phyloP scores from a whole-genome alignment of 257 asterid genomes.

The Galeopsis tetrahit region DNA sequence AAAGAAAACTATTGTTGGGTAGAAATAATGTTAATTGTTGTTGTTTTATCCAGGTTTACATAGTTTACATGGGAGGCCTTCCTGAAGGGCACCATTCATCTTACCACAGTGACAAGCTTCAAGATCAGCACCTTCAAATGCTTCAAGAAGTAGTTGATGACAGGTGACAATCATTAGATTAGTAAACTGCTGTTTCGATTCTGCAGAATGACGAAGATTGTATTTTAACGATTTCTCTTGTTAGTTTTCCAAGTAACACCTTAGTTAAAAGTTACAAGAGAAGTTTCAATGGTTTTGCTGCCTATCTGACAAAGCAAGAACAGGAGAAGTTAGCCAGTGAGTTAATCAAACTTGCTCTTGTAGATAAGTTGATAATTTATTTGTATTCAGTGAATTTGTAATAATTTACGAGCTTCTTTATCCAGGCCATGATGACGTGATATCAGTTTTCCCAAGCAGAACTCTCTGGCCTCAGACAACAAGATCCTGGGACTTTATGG shows the following conservation, averaged over 20 bases:
- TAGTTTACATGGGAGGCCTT: conserved; percentile 39
- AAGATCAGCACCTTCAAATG: conserved; percentile 36
- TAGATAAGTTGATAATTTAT: neutral
- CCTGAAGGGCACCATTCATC: conserved; percentile 22
- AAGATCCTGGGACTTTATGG: conserved; percentile 53
- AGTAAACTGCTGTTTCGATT: neutral
- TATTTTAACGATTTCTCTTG: neutral
- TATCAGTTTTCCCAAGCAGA: conserved; percentile 45
- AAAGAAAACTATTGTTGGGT: neutral
- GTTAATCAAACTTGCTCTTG: neutral
- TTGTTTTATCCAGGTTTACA: conserved; percentile 30
- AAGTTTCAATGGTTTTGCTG: conserved; percentile 57
- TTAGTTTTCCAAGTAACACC: conserved; percentile 31
- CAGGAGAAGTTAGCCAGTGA: conserved; percentile 42
- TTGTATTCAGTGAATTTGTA: neutral
- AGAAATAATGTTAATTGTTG: neutral
- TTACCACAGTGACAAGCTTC: conserved; percentile 27
- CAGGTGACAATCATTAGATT: conserved; percentile 14
- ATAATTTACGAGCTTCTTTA: neutral
- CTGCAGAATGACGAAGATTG: neutral
- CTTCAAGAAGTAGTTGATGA: conserved; percentile 34
- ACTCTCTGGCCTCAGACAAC: conserved; percentile 43
- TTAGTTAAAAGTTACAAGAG: conserved; percentile 50
- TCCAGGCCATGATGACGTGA: conserved; percentile 42
- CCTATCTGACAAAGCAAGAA: conserved; percentile 50